Percentiles rank a stretch among this genome's conserved stretches.
Evolutionary conservation across 805 yeast species (phyloP).

Genomic region (Nakazawaea populi): DNA sequence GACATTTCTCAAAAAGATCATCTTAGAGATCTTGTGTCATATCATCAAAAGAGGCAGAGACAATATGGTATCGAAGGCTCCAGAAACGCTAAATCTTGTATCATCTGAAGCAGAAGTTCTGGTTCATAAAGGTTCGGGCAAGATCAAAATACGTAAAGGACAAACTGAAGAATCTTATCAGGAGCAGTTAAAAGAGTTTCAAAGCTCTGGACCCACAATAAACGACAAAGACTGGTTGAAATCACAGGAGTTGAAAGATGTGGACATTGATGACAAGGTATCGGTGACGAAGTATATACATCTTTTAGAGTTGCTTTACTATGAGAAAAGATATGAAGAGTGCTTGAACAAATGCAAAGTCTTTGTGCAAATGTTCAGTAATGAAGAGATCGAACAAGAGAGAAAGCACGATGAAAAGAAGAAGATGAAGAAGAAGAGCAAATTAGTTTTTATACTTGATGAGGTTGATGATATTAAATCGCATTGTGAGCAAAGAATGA

Average conservation of each 20-base stretch:
- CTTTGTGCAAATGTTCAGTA: conserved; percentile 27
- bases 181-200: conserved; percentile 46
- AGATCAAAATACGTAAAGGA: conserved; percentile 51
- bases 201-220: conserved; percentile 49
- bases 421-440: conserved; percentile 30
- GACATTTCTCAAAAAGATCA: no score
- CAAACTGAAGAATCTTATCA: conserved; percentile 63
- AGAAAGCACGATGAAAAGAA: conserved; percentile 19
- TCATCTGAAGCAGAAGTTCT: conserved; percentile 31
- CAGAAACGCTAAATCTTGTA: neutral
- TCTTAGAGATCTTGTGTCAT: no score
- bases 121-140: conserved; percentile 41
- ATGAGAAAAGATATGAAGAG: conserved; percentile 38
- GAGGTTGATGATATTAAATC: conserved; percentile 43
- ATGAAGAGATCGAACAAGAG: conserved; percentile 19
- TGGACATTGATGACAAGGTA: conserved; percentile 36
- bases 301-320: conserved; percentile 62
- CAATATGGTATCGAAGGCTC: neutral
- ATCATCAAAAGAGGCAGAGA: no score
- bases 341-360: conserved; percentile 42
- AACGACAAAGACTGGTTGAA: conserved; percentile 36
- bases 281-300: conserved; percentile 51
- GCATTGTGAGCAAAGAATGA: conserved; percentile 27
- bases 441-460: conserved; percentile 41
- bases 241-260: neutral